Conservation (phyloP, 2,329 filamentous ascomycete genomes). For the Emmonsiellopsis sp. region DNA sequence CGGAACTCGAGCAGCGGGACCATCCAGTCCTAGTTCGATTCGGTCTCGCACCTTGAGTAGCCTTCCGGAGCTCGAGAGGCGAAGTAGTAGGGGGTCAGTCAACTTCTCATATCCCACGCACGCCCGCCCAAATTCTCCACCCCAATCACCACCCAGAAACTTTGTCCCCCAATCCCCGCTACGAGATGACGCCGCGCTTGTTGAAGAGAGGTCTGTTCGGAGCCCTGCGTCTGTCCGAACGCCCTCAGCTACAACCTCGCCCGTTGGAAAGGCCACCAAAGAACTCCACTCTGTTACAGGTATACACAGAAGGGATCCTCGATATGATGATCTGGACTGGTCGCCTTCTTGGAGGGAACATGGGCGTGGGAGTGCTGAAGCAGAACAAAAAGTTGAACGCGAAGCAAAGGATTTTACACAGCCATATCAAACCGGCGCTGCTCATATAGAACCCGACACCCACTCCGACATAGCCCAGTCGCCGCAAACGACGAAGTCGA, state of each 20-base stretch:
- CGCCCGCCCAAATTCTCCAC: constrained; percentile 33
- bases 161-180: background rate
- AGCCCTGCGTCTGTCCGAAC: background rate
- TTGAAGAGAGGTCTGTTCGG: background rate
- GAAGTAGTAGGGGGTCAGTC: constrained; percentile 35
- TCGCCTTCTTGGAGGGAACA: background rate
- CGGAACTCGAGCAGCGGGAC: background rate
- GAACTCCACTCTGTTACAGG: background rate
- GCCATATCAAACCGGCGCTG: too few relatives aligned
- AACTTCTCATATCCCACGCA: constrained; percentile 42
- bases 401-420: too few relatives aligned
- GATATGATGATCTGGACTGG: background rate
- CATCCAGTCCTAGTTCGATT: constrained; percentile 9
- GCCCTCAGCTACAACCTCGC: background rate
- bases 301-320: background rate
- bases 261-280: background rate
- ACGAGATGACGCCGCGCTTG: background rate
- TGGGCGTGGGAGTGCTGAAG: background rate
- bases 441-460: too few relatives aligned
- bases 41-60: constrained; percentile 17
- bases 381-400: too few relatives aligned
- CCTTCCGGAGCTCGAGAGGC: constrained; percentile 29
- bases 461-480: too few relatives aligned
- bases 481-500: too few relatives aligned
- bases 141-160: constrained; percentile 12